Evolutionary conservation across 2,329 filamentous ascomycete species (phyloP), one percentile per base, ranked within the genome.

Genomic region (Zymoseptoria crescenta): DNA sequence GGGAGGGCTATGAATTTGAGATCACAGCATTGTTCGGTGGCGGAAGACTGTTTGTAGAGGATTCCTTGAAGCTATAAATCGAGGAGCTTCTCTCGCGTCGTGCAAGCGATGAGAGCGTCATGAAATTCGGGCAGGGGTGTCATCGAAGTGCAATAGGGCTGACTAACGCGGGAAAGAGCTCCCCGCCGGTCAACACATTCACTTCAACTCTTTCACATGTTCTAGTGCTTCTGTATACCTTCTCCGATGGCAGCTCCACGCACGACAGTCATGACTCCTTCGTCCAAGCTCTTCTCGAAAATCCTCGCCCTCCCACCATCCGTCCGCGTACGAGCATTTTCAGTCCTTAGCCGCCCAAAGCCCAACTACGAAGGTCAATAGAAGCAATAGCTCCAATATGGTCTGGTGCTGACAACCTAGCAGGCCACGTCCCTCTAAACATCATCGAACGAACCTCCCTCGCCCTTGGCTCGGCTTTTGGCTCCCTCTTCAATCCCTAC

Each of bases 341-440:
- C 92, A 50, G 84, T 91, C 63, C 83, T 96, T 68, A 88, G 88
- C 74, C 88, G 94, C 6, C 93, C 93, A 55, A 82, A 83, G 27
- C 89, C 91, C 59, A 94, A 89, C 69, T 97, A 97, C 77, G 35
- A 45, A 45, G 35, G 35, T 45, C 16, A n/a, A 7, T 4, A 6
- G 35, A 45, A 45, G 35, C 35, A n/a, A n/a, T 45, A 45, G 35
- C 35, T 45, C 35, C 35, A 16, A 16, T 6, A 1, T 6, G n/a
- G n/a, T 6, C 16, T 7, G n/a, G 6, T 45, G n/a, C n/a, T 45
- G 16, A 45, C 13, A 2, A 5, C 2, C 16, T 5, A 0, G 86
- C 89, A 0, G 91, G 91, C 74, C 94, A 99, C 83, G 85, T 97
- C 30, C 94, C 93, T 41, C 83, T 99, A 57, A 96, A 88, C 7